Base-by-base conservation (phyloP, 306 rosid genomes). In the Vicia sativa region DNA sequence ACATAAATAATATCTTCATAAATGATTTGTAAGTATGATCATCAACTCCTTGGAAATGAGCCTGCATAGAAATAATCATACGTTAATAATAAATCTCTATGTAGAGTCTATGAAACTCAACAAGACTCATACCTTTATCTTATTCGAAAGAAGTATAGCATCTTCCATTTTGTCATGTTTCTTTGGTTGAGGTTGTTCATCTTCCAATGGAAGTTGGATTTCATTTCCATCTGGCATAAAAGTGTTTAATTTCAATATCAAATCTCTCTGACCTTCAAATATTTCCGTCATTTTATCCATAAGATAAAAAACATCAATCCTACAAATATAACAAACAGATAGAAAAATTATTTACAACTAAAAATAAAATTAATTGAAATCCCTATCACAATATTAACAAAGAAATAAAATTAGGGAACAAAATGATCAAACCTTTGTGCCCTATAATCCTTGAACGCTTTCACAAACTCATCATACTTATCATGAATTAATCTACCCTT, bases 121-220 rank as follows among this genome's bases (percentile, higher is more conserved):
- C 46, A 44, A 34, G 13, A 23, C 5, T 44, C 14, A 58, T 42
- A 89, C 98, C 96, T 87, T 92, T 49, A 93, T 90, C 77, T 90
- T 93, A 88, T 85, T 93, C 56, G 88, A 96, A 78, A 86, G 88
- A 77, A 74, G 80, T 73, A 80, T 90, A 43, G 98, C 97, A 74
- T 93, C 97, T 67, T 88, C 97, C 83, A 90, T 85, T 77, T 88
- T 96, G 67, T 83, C 91, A 45, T 90, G 95, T 75, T 86, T 93
- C 83, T 92, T 90, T 63, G 49, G 85, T 3, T 67, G 72, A 79
- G 90, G 84, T 66, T 87, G 88, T 16, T 79, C 96, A 7, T 86
- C 98, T 49, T 92, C 96, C 21, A 77, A 81, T 13, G 92, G 89
- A 61, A 87, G 89, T 23, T 93, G 85, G 73, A 93, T 90, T 78